phyloP scores from a whole-genome alignment of 352 stramenopile species.

The Globisporangium irregulare region DNA sequence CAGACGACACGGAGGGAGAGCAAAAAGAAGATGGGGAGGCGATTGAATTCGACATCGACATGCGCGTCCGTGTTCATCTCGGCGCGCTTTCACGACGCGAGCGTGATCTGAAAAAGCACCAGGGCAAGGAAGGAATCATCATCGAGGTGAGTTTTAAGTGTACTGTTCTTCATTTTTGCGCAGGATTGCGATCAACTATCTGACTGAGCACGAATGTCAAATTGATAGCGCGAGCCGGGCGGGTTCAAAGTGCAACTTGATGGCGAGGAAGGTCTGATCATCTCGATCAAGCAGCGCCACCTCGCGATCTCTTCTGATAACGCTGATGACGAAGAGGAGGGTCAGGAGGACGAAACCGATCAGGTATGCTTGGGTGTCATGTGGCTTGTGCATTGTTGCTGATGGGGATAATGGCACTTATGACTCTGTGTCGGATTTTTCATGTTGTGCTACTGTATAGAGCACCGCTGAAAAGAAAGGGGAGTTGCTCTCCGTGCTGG shows the following conservation, averaged over 20 bases:
- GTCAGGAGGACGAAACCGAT: slow-evolving; percentile 30
- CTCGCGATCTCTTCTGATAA: slow-evolving; percentile 33
- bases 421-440: neutral
- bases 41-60: slow-evolving; percentile 44
- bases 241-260: slow-evolving; percentile 59
- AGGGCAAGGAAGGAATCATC: slow-evolving; percentile 65
- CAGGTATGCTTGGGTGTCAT: slow-evolving; percentile 12
- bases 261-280: slow-evolving; percentile 37
- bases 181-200: neutral
- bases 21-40: slow-evolving; percentile 42
- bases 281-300: slow-evolving; percentile 58
- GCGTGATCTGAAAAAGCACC: slow-evolving; percentile 64
- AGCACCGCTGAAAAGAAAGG: slow-evolving; percentile 36
- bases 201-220: neutral
- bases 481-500: slow-evolving; percentile 70
- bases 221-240: slow-evolving; percentile 20
- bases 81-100: slow-evolving; percentile 41
- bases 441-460: neutral
- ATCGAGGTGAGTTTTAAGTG: slow-evolving; percentile 36
- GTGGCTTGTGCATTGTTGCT: neutral
- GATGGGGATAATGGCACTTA: neutral
- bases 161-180: neutral
- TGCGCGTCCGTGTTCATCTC: slow-evolving; percentile 55
- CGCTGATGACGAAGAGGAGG: slow-evolving; percentile 31
- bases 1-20: slow-evolving; percentile 35